Conservation (phyloP, 2,329 filamentous ascomycete species). For the Colletotrichum scovillei region DNA sequence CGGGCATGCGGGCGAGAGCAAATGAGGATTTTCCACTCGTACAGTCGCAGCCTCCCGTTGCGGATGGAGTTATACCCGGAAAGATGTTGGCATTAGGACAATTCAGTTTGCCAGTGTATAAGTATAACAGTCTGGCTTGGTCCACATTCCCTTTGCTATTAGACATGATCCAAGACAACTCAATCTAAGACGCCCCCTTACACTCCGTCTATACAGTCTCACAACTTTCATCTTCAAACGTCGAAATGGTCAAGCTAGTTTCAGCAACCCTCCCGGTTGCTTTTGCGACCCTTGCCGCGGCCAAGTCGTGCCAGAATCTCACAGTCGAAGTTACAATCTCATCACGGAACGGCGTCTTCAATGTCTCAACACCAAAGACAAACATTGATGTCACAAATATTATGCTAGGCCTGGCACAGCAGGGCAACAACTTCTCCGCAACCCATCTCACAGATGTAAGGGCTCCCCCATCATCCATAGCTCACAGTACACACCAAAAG, state of each 20-base stretch:
- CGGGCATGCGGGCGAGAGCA: background rate
- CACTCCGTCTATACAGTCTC: background rate
- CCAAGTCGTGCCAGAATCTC: conserved; percentile 58
- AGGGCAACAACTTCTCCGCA: conserved; percentile 61
- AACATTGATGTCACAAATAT: conserved; percentile 70
- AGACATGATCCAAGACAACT: background rate
- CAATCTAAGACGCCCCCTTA: background rate
- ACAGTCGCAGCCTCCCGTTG: background rate
- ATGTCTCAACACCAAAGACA: conserved; percentile 56
- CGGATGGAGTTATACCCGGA: background rate
- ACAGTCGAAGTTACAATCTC: conserved; percentile 67
- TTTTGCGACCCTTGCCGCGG: conserved; percentile 43
- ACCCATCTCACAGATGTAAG: conserved; percentile 56
- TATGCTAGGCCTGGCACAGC: conserved; percentile 58
- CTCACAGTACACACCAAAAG: background rate
- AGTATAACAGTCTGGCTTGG: background rate
- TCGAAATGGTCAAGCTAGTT: conserved; percentile 39
- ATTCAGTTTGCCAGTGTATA: background rate
- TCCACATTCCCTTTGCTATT: background rate
- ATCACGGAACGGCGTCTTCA: conserved; percentile 65
- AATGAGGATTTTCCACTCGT: background rate
- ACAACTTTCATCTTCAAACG: background rate
- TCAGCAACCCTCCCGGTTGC: conserved; percentile 37
- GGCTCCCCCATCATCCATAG: background rate
- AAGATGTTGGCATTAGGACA: background rate